Conservation (phyloP, 2,329 filamentous ascomycete genomes). For the Penicillium sp. region DNA sequence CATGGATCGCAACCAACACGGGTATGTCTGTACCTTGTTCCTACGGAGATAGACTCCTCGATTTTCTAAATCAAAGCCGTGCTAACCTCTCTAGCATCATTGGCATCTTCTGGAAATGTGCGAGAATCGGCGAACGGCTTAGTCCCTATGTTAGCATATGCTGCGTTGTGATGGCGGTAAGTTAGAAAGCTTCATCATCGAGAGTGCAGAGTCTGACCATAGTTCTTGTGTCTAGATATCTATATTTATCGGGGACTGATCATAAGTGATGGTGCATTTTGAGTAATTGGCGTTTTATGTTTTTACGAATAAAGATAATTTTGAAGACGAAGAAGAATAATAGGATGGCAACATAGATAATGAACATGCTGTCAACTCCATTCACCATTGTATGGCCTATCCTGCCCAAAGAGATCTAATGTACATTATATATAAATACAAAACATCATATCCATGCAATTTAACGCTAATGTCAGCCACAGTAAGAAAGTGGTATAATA, state of each 20-base stretch:
- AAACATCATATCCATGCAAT: not conserved
- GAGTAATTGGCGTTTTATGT: not conserved
- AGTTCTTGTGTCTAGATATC: constrained; percentile 23
- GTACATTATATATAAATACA: not conserved
- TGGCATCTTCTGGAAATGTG: constrained; percentile 94
- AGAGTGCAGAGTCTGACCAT: not conserved
- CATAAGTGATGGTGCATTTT: not conserved
- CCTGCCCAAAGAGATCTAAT: not conserved
- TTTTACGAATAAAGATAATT: not conserved
- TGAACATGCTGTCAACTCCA: not conserved
- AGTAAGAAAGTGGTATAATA: not conserved
- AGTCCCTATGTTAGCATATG: constrained; percentile 95
- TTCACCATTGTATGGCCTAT: not conserved
- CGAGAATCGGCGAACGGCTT: constrained; percentile 83
- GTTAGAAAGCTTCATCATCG: constrained; percentile 24
- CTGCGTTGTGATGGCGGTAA: constrained; percentile 89
- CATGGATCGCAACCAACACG: constrained; percentile 89
- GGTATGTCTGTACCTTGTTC: constrained; percentile 51
- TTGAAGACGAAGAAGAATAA: no score
- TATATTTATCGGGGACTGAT: constrained; percentile 36
- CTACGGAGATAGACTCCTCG: not conserved
- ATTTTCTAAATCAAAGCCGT: not conserved
- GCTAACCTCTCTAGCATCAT: constrained; percentile 53
- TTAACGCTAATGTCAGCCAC: not conserved
- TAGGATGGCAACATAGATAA: not conserved